These are phyloP conservation scores for Sclerotinia glacialis DNA, from an alignment of 2,329 filamentous ascomycete genomes.

Conservation along the genomic window DNA sequence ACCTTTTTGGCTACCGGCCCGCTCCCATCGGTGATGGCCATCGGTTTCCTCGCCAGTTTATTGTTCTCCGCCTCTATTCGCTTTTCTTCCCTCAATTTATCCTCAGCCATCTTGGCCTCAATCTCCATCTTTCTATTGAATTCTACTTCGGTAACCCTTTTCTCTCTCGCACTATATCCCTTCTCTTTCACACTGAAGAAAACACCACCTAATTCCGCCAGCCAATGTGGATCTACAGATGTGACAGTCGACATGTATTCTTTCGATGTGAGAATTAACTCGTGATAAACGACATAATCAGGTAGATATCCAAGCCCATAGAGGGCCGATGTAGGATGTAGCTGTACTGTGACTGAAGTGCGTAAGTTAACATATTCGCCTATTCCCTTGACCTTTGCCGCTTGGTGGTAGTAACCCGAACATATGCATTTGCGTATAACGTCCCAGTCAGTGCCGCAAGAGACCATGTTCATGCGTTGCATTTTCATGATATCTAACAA, in stretches of 20 bases:
- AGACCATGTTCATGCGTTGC: conserved; percentile 83
- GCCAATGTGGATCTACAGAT: conserved; percentile 92
- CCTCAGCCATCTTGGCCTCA: conserved; percentile 85
- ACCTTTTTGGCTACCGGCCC: conserved; percentile 18
- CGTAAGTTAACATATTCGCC: conserved; percentile 97
- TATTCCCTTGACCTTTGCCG: conserved; percentile 90
- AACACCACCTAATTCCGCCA: conserved; percentile 92
- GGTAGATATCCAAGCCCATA: conserved; percentile 92
- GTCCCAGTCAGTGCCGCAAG: conserved; percentile 97
- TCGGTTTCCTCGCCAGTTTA: conserved; percentile 44
- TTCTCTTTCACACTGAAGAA: conserved; percentile 99
- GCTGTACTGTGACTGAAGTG: conserved; percentile 87
- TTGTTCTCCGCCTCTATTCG: conserved; percentile 51
- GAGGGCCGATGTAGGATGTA: conserved; percentile 90
- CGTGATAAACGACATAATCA: conserved; percentile 97
- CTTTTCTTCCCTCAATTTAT: conserved; percentile 67
- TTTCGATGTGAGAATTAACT: conserved; percentile 92
- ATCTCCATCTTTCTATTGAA: conserved; percentile 94
- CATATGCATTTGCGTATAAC: conserved; percentile 94
- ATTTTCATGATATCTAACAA: conserved; percentile 90
- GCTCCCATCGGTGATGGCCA: conserved; percentile 9
- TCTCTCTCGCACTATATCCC: conserved; percentile 84
- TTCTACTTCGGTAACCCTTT: conserved; percentile 82
- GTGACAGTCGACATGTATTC: conserved; percentile 99
- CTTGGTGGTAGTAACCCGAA: conserved; percentile 96